phyloP scores from a whole-genome alignment of 192 early-diverging fungal species.

The Coemansia sp. region DNA sequence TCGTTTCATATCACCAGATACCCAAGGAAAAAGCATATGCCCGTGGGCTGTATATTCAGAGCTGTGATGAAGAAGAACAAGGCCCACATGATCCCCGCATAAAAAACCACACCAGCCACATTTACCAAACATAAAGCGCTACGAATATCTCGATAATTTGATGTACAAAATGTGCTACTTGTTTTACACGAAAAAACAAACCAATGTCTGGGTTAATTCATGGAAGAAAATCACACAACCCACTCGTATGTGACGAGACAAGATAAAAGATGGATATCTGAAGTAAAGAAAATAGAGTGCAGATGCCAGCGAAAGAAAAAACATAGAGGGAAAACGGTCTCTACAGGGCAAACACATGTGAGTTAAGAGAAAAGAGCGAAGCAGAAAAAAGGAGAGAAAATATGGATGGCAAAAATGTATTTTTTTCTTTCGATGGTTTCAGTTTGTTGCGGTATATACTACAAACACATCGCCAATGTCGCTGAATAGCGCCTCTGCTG shows the following conservation, averaged over 20 bases:
- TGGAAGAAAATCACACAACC: not conserved
- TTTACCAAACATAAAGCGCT: not conserved
- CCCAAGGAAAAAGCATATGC: not conserved
- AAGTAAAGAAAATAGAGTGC: constrained; percentile 2
- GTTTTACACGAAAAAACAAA: not conserved
- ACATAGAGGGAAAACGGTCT: not conserved
- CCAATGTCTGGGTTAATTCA: not conserved
- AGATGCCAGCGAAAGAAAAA: constrained; percentile 5
- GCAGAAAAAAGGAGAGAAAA: not conserved
- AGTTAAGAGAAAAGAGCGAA: not conserved
- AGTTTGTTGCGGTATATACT: constrained; percentile 5
- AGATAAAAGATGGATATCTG: not conserved
- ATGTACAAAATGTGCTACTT: not conserved
- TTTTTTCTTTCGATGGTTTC: not conserved
- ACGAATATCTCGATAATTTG: not conserved
- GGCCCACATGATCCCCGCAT: not conserved
- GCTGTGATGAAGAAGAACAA: not conserved
- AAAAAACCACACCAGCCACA: not conserved
- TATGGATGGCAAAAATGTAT: not conserved
- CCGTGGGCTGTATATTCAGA: not conserved
- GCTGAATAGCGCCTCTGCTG: constrained; percentile 22
- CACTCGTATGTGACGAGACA: not conserved
- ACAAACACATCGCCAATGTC: constrained; percentile 21
- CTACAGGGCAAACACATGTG: not conserved
- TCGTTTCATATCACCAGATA: not conserved